Conservation (phyloP, 306 rosid genomes). For the Prunus kanzakura region DNA sequence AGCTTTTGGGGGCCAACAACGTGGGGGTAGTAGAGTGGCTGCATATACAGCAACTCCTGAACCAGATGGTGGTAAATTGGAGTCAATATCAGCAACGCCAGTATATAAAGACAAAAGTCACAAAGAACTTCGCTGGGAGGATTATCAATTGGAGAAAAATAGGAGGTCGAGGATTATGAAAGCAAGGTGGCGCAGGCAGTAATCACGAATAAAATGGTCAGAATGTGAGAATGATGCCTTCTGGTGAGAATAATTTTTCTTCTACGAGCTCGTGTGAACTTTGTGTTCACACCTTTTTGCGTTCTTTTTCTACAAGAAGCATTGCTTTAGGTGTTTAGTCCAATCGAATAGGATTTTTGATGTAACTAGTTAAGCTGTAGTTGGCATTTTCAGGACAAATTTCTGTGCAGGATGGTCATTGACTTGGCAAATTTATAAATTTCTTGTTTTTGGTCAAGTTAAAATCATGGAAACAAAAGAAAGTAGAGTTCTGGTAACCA, state of each 20-base stretch:
- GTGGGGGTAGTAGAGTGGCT: slow-evolving; percentile 79
- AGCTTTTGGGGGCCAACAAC: slow-evolving; percentile 71
- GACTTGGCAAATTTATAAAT: background rate
- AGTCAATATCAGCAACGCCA: slow-evolving; percentile 94
- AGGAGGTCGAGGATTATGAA: too few species aligned
- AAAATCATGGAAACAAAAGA: background rate
- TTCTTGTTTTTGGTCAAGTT: too few species aligned
- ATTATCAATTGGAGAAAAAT: slow-evolving; percentile 47
- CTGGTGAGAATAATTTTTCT: too few species aligned
- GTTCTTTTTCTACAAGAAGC: too few species aligned
- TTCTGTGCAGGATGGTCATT: background rate
- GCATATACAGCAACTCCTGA: slow-evolving; percentile 69
- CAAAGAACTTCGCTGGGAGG: slow-evolving; percentile 97
- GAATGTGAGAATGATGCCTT: too few species aligned
- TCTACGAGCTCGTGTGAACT: too few species aligned
- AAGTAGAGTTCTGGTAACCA: background rate
- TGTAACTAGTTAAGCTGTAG: background rate
- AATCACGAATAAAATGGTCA: too few species aligned
- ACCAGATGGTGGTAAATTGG: slow-evolving; percentile 57
- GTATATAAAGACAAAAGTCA: slow-evolving; percentile 83
- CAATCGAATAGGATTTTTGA: background rate
- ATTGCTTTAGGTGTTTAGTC: background rate
- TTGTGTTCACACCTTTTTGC: too few species aligned
- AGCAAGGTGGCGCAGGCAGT: too few species aligned
- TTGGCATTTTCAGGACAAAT: background rate